A percentile compares a stretch with the other conserved stretches of the same genome.
Conservation (phyloP, 2,329 filamentous ascomycete genomes). For the Chalaropsis ovoidea region DNA sequence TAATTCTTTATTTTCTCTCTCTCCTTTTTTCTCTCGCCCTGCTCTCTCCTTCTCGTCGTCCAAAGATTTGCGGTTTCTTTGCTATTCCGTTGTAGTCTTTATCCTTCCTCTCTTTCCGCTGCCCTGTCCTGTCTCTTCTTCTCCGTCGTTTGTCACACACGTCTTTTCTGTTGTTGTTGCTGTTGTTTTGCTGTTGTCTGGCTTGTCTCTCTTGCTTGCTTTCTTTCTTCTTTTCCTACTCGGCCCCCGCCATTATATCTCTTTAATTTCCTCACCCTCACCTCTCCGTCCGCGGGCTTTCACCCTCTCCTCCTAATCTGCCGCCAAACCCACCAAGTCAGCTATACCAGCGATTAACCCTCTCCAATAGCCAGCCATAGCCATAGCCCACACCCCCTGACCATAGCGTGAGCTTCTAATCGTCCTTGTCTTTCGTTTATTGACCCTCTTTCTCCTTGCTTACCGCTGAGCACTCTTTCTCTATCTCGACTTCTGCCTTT, state of each 20-base stretch:
- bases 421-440: constrained; percentile 5
- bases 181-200: neutral
- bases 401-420: constrained; percentile 19
- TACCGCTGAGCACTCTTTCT: neutral
- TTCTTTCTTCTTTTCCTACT: neutral
- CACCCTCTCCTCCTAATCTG: neutral
- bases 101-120: neutral
- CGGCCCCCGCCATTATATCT: neutral
- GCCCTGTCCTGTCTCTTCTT: neutral
- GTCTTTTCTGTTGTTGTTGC: neutral
- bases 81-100: neutral
- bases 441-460: constrained; percentile 2
- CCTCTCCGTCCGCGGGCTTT: neutral
- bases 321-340: neutral
- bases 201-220: neutral
- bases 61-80: neutral
- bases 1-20: neutral
- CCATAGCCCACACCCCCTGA: constrained; percentile 10
- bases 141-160: neutral
- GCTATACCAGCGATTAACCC: neutral
- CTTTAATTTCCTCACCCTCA: neutral
- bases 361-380: neutral
- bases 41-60: neutral
- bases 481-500: neutral
- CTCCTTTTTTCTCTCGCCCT: neutral